phyloP scores from a whole-genome alignment of 2,329 filamentous ascomycete species.

The Pyricularia pennisetigena region DNA sequence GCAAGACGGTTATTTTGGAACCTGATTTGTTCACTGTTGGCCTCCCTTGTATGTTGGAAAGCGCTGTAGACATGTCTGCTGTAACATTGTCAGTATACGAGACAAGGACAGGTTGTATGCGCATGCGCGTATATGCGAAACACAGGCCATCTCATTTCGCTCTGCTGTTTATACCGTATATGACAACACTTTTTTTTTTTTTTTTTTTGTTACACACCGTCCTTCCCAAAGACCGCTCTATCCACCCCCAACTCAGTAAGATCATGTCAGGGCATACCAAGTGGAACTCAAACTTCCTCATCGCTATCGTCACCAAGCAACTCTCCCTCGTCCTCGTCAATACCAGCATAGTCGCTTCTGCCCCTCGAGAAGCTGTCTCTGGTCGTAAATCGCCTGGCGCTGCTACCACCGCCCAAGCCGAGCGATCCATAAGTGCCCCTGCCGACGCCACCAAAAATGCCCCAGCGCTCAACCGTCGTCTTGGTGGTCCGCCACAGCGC shows the following conservation, averaged over 20 bases:
- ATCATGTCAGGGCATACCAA: not conserved
- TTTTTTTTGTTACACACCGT: not conserved
- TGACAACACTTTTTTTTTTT: not conserved
- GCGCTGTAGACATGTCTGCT: too few relatives aligned
- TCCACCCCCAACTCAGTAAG: not conserved
- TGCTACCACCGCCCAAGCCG: constrained; percentile 40
- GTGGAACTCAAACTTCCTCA: constrained; percentile 56
- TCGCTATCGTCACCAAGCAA: constrained; percentile 88
- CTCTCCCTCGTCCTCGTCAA: constrained; percentile 92
- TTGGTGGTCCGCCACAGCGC: constrained; percentile 61
- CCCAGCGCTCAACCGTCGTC: constrained; percentile 38
- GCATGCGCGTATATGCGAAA: not conserved
- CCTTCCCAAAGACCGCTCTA: not conserved
- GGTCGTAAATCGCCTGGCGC: constrained; percentile 67
- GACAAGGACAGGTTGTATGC: too few relatives aligned
- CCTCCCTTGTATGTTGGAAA: too few relatives aligned
- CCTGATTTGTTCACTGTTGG: too few relatives aligned
- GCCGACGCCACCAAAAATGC: constrained; percentile 27
- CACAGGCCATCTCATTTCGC: not conserved
- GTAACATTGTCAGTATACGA: too few relatives aligned
- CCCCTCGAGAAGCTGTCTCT: constrained; percentile 82
- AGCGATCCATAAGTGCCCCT: constrained; percentile 38
- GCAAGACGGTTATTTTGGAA: too few relatives aligned
- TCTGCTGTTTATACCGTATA: not conserved
- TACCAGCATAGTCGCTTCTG: constrained; percentile 76